Evolutionary conservation across 805 yeast species (phyloP).

Genomic region (Cyberlindnera xylosilytica): DNA sequence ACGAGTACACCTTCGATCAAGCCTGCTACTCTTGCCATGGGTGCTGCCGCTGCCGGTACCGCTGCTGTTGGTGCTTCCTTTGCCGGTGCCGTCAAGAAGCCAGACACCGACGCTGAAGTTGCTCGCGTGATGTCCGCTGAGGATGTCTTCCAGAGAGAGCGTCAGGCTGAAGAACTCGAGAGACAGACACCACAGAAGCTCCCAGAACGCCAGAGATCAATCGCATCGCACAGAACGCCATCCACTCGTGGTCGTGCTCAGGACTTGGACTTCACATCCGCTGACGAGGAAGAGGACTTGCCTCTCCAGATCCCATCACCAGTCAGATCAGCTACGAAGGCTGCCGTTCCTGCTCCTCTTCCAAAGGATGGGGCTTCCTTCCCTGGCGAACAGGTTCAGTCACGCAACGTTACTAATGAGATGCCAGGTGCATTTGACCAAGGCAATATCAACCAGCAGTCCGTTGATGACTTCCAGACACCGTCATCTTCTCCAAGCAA

Average conservation of each 20-base stretch:
- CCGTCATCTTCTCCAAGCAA: slow-evolving; percentile 14
- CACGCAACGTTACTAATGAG: neutral
- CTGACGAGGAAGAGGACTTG: slow-evolving; percentile 24
- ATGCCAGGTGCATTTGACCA: slow-evolving; percentile 12
- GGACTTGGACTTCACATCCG: slow-evolving; percentile 2
- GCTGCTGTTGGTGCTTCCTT: neutral
- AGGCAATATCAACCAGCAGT: neutral
- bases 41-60: slow-evolving; percentile 1
- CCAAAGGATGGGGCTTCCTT: slow-evolving; percentile 4
- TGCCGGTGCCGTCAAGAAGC: neutral
- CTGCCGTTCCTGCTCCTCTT: slow-evolving; percentile 22
- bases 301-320: slow-evolving; percentile 30
- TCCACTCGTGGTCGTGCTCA: neutral
- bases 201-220: slow-evolving; percentile 7
- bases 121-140: slow-evolving; percentile 19
- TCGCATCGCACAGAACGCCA: slow-evolving; percentile 1
- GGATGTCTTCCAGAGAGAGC: slow-evolving; percentile 25
- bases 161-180: slow-evolving; percentile 8
- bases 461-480: slow-evolving; percentile 17
- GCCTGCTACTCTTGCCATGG: too few species aligned
- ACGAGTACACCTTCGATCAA: neutral
- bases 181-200: slow-evolving; percentile 10
- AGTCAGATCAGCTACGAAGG: slow-evolving; percentile 22
- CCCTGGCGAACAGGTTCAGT: neutral
- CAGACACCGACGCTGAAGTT: neutral